Evolutionary conservation across 805 yeast species (phyloP).

Genomic region (Saturnispora ahearnii): DNA sequence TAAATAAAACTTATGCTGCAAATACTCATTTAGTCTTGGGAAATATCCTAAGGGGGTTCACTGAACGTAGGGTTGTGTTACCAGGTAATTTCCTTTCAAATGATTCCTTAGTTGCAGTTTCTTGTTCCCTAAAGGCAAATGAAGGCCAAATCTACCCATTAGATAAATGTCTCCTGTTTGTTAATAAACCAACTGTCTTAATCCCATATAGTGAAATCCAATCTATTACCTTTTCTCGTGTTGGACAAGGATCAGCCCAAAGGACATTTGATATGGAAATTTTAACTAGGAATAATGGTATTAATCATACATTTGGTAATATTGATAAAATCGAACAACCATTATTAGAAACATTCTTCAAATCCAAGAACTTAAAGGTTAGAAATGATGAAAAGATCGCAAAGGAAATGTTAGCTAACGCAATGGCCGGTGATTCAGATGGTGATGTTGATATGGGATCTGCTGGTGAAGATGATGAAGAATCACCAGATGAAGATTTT

Average conservation of each 20-base stretch:
- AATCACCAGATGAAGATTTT: conserved; percentile 83
- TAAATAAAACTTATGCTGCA: conserved; percentile 62
- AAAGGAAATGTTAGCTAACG: conserved; percentile 69
- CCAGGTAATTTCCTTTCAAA: conserved; percentile 78
- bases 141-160: conserved; percentile 93
- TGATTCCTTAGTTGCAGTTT: conserved; percentile 74
- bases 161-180: conserved; percentile 82
- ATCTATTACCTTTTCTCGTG: conserved; percentile 75
- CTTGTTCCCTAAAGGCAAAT: conserved; percentile 88
- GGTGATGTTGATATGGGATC: conserved; percentile 59
- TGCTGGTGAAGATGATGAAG: conserved; percentile 70
- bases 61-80: conserved; percentile 74
- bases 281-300: conserved; percentile 52
- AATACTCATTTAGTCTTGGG: conserved; percentile 80
- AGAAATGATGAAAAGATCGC: conserved; percentile 87
- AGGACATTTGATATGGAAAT: conserved; percentile 92
- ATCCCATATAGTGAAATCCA: conserved; percentile 80
- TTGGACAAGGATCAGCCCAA: conserved; percentile 72
- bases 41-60: conserved; percentile 81
- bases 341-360: conserved; percentile 64
- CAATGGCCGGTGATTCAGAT: conserved; percentile 51
- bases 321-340: conserved; percentile 86
- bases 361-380: conserved; percentile 67
- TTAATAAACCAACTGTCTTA: conserved; percentile 89
- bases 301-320: conserved; percentile 77